Evolutionary conservation across 1,284 basidiomycete genomes (phyloP), one percentile per base, ranked within the genome.

Genomic region (Mycena sp.): DNA sequence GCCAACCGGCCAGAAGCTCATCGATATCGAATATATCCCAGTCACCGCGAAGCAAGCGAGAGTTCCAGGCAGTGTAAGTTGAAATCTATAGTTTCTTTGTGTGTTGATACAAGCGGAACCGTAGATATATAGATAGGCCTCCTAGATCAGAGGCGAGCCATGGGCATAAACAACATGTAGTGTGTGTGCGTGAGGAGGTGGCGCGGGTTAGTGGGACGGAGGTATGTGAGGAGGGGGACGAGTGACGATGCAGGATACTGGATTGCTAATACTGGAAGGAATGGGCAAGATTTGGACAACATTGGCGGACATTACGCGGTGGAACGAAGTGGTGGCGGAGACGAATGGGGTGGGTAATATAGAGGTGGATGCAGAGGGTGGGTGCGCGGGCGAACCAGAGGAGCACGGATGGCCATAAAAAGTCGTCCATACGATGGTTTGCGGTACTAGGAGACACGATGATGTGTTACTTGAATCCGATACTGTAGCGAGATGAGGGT

Each of bases 401-500:
- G 44, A 23, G 43, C 50, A 32, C n/a, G 49, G 49, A 30, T 9
- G 28, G 54, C 43, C 53, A 41, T 55, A 48, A 60, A 44, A 26
- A 11, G 61, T 63, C 45, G 61, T 63, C 61, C 55, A 46, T 37
- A 58, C 55, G 41, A 58, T 51, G n/a, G 50, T 58, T 63, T 44
- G 41, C 53, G 51, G 38, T 64, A 61, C 54, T 65, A 62, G 50
- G 50, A 58, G 50, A 61, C 63, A 61, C 58, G 58, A 51, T 38
- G 58, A 14, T 54, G 21, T 46, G 64, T 44, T 61, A 63, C 48
- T 63, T 59, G 56, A 45, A 60, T 67, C 65, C 65, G 57, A 43
- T 67, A 67, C 44, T 59, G 57, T 67, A 67, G 65, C 45, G 61
- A 58, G 58, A 67, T 64, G 62, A 35, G 44, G 44, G 52, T 48